Conservation (phyloP, 169 alveolate species). For the Neospora caninum region DNA sequence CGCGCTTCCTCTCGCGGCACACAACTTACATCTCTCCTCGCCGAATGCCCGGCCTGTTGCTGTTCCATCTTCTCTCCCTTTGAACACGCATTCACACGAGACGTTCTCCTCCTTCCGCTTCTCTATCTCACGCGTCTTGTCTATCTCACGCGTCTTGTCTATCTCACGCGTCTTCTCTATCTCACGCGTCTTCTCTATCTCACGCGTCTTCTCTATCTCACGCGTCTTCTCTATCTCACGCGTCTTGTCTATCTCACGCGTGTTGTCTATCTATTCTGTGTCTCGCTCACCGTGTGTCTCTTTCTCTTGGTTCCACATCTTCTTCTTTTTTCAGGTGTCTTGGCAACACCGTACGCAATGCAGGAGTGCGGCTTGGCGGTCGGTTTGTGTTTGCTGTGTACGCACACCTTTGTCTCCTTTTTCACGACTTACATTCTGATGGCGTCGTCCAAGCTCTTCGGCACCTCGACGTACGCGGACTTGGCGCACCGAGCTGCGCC, state of each 20-base stretch:
- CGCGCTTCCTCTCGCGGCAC: too few species aligned
- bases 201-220: background rate
- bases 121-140: background rate
- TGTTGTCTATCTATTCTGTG: background rate
- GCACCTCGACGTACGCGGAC: background rate
- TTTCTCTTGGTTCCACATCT: background rate
- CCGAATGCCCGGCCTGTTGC: too few species aligned
- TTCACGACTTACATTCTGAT: slow-evolving; percentile 23
- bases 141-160: background rate
- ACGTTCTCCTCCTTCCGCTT: background rate
- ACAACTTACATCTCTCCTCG: too few species aligned
- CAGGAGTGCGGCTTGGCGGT: slow-evolving; percentile 22
- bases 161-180: too few species aligned
- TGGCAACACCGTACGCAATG: slow-evolving; percentile 44
- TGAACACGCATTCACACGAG: too few species aligned
- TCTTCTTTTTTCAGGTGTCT: background rate
- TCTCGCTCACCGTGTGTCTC: background rate
- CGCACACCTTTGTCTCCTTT: slow-evolving; percentile 26
- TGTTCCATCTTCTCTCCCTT: background rate
- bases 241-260: background rate
- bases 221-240: background rate
- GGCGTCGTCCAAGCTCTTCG: slow-evolving; percentile 28
- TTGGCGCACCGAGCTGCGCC: slow-evolving; percentile 27
- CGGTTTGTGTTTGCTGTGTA: background rate
- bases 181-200: background rate